Evolutionary conservation across 441 rosid genomes (phyloP).

Genomic region (Pelargonium citronellum): DNA sequence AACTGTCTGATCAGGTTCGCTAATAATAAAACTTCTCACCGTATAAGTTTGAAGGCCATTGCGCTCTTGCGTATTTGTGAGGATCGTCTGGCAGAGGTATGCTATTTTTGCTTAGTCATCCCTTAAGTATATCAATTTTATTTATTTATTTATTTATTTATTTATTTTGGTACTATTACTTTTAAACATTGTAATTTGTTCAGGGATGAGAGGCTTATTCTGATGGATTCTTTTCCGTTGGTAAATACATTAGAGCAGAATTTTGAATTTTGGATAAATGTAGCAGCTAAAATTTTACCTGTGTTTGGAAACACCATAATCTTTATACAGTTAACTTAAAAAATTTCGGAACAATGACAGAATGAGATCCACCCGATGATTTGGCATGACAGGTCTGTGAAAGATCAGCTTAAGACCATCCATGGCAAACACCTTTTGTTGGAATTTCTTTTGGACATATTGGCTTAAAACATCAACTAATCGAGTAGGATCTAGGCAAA

Average conservation of each 20-base stretch:
- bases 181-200: conserved; percentile 12
- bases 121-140: conserved; percentile 11
- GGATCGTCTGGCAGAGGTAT: conserved; percentile 98
- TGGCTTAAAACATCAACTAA: background rate
- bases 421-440: background rate
- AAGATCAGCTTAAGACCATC: background rate
- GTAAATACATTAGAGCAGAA: background rate
- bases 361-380: background rate
- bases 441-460: background rate
- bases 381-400: background rate
- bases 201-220: background rate
- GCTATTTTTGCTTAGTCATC: conserved; percentile 13
- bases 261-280: conserved; percentile 5
- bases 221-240: conserved; percentile 14
- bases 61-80: conserved; percentile 99
- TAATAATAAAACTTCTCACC: conserved; percentile 84
- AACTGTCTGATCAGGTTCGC: conserved; percentile 99
- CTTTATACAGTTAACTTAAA: background rate
- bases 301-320: background rate
- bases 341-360: background rate
- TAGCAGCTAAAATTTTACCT: background rate
- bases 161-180: conserved; percentile 7
- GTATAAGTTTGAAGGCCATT: conserved; percentile 98
- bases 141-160: background rate
- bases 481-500: background rate